phyloP scores from a whole-genome alignment of 768 basidiomycete species.

The Fistulinella prunicolor region DNA sequence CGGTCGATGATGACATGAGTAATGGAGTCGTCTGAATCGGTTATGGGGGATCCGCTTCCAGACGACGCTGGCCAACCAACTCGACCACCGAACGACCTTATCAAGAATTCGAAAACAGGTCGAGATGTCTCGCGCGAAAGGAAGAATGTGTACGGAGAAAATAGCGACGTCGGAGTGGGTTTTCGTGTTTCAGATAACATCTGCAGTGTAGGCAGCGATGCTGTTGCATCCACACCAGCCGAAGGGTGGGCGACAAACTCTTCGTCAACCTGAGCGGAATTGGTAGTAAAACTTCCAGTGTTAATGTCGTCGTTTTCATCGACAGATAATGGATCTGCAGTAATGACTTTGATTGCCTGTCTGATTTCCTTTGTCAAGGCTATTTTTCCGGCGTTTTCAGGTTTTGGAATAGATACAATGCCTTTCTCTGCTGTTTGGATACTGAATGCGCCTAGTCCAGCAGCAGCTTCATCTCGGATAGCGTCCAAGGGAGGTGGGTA shows the following conservation, averaged over 20 bases:
- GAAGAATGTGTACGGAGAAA: slow-evolving; percentile 87
- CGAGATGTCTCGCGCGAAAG: slow-evolving; percentile 91
- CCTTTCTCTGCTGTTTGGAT: slow-evolving; percentile 51
- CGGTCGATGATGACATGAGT: slow-evolving; percentile 96
- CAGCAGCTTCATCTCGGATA: slow-evolving; percentile 78
- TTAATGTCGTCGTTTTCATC: slow-evolving; percentile 41
- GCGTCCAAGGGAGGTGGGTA: slow-evolving; percentile 93
- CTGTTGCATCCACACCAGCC: slow-evolving; percentile 42
- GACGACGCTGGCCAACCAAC: slow-evolving; percentile 87
- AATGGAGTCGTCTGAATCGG: slow-evolving; percentile 76
- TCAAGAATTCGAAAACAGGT: slow-evolving; percentile 89
- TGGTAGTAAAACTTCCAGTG: slow-evolving; percentile 28
- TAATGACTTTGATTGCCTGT: slow-evolving; percentile 47
- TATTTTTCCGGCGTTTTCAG: slow-evolving; percentile 25
- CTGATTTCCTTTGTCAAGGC: slow-evolving; percentile 56
- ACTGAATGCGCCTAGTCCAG: slow-evolving; percentile 85
- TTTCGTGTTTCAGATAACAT: slow-evolving; percentile 60
- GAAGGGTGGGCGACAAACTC: slow-evolving; percentile 68
- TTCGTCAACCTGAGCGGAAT: slow-evolving; percentile 45
- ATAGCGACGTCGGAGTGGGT: slow-evolving; percentile 59
- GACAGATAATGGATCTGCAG: slow-evolving; percentile 15
- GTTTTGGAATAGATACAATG: slow-evolving; percentile 17
- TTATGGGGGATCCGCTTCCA: slow-evolving; percentile 77
- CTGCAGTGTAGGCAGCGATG: slow-evolving; percentile 65
- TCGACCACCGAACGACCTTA: slow-evolving; percentile 88